Evolutionary conservation across 1,139 yeast genomes (phyloP).

Genomic region (Scheffersomyces titani): DNA sequence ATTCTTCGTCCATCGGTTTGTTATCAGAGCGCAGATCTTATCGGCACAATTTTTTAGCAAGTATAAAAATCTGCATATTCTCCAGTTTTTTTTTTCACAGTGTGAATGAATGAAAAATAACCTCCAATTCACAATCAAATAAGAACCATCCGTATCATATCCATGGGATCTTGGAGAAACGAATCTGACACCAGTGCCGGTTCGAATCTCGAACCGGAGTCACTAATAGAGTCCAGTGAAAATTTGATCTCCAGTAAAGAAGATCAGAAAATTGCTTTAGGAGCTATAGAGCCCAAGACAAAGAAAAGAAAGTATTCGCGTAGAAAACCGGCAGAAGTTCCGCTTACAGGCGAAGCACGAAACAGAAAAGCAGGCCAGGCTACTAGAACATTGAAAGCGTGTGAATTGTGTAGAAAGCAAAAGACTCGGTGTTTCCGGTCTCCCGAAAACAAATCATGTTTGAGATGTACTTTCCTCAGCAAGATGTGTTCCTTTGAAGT

Average conservation of each 20-base stretch:
- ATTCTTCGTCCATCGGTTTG: background rate
- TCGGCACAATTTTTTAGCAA: background rate
- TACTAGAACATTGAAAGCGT: slow-evolving; percentile 57
- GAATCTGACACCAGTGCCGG: background rate
- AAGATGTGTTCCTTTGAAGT: slow-evolving; percentile 53
- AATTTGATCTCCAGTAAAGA: background rate
- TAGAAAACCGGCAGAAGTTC: slow-evolving; percentile 1
- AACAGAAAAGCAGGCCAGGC: slow-evolving; percentile 24
- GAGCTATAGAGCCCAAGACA: background rate
- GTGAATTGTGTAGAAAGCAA: slow-evolving; percentile 59
- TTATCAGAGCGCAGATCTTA: background rate
- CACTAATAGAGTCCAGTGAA: background rate
- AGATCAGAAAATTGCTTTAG: background rate
- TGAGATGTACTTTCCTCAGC: slow-evolving; percentile 55
- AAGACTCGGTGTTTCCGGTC: slow-evolving; percentile 65
- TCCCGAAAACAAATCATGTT: slow-evolving; percentile 46
- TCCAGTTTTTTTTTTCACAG: background rate
- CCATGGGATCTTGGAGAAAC: background rate
- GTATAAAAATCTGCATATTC: background rate
- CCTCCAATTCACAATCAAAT: background rate
- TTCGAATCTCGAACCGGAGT: background rate
- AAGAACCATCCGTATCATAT: background rate
- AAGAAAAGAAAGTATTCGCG: background rate
- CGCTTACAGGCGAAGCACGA: slow-evolving; percentile 1
- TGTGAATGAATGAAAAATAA: background rate